Evolutionary conservation across 495 filamentous ascomycete species (phyloP).

Genomic region (Bacidia rubella): DNA sequence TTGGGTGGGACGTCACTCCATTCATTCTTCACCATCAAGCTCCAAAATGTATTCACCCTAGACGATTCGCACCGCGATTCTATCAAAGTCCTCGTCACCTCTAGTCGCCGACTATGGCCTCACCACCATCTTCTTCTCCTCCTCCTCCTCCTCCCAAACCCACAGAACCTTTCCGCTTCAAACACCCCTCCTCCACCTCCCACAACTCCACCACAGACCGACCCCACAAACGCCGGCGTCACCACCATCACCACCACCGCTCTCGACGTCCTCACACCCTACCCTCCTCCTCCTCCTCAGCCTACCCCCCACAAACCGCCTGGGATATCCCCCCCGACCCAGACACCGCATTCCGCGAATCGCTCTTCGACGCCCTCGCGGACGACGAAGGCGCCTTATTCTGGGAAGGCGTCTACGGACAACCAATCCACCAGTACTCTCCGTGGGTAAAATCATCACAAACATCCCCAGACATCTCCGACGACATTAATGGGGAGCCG

Average conservation of each 20-base stretch:
- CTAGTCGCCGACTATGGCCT: no score
- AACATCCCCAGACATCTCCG: slow-evolving; percentile 28
- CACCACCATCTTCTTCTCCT: slow-evolving; percentile 9
- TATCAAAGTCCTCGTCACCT: no score
- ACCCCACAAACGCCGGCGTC: slow-evolving; percentile 12
- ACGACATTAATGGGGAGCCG: slow-evolving; percentile 28
- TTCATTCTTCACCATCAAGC: no score
- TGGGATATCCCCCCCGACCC: slow-evolving; percentile 30
- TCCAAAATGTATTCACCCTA: no score
- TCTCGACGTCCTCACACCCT: slow-evolving; percentile 17
- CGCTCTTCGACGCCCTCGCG: slow-evolving; percentile 96
- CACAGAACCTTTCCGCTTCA: slow-evolving; percentile 17
- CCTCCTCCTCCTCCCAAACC: slow-evolving; percentile 7
- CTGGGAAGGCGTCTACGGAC: slow-evolving; percentile 90
- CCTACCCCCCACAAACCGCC: slow-evolving; percentile 8
- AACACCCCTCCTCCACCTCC: slow-evolving; percentile 6
- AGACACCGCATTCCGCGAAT: slow-evolving; percentile 73
- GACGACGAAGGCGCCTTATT: slow-evolving; percentile 93
- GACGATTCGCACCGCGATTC: no score
- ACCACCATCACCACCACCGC: slow-evolving; percentile 24
- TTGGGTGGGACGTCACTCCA: no score
- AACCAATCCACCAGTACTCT: slow-evolving; percentile 65
- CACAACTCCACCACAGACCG: background rate
- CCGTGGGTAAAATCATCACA: no score
- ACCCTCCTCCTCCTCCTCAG: slow-evolving; percentile 12